Evolutionary conservation across 345 rosid genomes (phyloP).

Genomic region (Linum trigynum): DNA sequence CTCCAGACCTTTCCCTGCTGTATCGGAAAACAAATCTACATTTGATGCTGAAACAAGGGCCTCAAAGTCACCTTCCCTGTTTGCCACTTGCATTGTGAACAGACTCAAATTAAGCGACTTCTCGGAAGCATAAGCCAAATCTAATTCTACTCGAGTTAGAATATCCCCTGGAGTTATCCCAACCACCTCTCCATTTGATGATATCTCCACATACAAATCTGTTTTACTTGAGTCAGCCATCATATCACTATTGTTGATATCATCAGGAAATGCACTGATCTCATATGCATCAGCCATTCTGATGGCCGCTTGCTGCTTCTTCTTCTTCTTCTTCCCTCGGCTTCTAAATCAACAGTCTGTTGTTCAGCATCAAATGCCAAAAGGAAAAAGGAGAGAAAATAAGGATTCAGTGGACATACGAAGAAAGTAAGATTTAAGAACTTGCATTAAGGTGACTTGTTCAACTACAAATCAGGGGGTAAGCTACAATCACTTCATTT

Average conservation of each 20-base stretch:
- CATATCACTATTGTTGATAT: slow-evolving; percentile 32
- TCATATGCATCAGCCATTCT: slow-evolving; percentile 41
- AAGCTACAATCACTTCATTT: too few relatives aligned
- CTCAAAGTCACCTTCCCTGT: slow-evolving; percentile 70
- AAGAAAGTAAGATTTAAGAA: neutral
- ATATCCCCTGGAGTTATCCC: slow-evolving; percentile 34
- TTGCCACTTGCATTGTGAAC: slow-evolving; percentile 66
- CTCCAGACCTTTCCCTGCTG: slow-evolving; percentile 48
- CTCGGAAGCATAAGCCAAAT: slow-evolving; percentile 66
- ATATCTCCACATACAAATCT: slow-evolving; percentile 31
- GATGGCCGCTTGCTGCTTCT: neutral
- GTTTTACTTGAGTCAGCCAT: slow-evolving; percentile 44
- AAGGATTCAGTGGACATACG: neutral
- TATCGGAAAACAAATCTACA: slow-evolving; percentile 21
- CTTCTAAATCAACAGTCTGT: neutral
- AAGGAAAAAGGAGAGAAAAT: neutral
- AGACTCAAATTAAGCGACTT: slow-evolving; percentile 60
- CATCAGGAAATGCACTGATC: slow-evolving; percentile 38
- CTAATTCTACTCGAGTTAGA: slow-evolving; percentile 55
- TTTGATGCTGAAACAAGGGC: slow-evolving; percentile 28
- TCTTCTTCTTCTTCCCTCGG: neutral
- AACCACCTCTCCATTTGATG: slow-evolving; percentile 38
- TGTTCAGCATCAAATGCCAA: neutral
- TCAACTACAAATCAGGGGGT: too few relatives aligned
- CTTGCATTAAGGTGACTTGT: too few relatives aligned